Percentiles rank a stretch among this genome's conserved stretches.
phyloP scores from a whole-genome alignment of 2,329 filamentous ascomycete species.

The Cordyceps cateniannulata region DNA sequence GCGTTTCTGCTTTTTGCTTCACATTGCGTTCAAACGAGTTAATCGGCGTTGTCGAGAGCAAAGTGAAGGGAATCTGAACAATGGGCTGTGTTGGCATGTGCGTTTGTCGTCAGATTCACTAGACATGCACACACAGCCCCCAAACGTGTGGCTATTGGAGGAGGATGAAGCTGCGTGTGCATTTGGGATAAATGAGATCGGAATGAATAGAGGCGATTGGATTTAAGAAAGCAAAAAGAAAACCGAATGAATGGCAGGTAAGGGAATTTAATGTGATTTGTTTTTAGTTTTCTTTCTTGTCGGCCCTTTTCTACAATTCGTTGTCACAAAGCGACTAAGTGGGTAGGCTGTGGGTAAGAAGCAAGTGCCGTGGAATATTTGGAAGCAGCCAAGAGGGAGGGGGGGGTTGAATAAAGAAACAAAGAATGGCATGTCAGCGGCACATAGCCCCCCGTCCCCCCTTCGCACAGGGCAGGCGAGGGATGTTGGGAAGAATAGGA shows the following conservation, averaged over 20 bases:
- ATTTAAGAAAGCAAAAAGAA: neutral
- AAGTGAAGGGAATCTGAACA: slow-evolving; percentile 11
- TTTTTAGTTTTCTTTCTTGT: too few relatives aligned
- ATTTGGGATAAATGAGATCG: too few relatives aligned
- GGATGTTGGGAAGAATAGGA: too few relatives aligned
- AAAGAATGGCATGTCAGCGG: neutral
- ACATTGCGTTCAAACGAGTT: neutral
- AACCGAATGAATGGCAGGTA: neutral
- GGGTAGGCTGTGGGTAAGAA: too few relatives aligned
- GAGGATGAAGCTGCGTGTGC: too few relatives aligned
- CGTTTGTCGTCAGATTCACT: neutral
- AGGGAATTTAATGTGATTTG: too few relatives aligned
- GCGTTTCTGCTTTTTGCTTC: neutral
- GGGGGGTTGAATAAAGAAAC: neutral
- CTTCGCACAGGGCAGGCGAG: too few relatives aligned
- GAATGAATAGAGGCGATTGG: neutral
- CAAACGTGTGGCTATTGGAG: neutral
- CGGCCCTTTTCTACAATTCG: neutral
- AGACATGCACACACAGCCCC: neutral
- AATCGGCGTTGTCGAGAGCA: neutral
- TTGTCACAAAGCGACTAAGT: neutral
- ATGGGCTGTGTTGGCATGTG: neutral
- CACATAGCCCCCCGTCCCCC: too few relatives aligned
- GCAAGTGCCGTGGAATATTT: too few relatives aligned
- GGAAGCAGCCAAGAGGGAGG: too few relatives aligned